These are phyloP conservation scores for Podila epigama DNA, from an alignment of 192 early-diverging fungal species.

Conservation along the genomic window DNA sequence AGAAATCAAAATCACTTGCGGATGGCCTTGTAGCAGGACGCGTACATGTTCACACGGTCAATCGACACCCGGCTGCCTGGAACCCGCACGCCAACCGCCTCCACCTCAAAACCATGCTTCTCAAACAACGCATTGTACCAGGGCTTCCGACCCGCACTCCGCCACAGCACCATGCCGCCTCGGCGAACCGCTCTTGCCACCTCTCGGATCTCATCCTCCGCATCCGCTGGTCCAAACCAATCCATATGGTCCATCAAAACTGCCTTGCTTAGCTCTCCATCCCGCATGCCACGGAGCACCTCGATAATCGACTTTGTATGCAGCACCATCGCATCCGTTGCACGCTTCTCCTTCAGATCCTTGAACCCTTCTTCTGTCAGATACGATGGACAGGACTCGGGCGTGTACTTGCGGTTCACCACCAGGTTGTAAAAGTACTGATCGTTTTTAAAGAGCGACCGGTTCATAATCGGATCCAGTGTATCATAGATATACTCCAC, in stretches of 20 bases:
- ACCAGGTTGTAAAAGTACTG: constrained; percentile 90
- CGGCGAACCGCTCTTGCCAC: constrained; percentile 64
- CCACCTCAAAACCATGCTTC: constrained; percentile 71
- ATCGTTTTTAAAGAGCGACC: constrained; percentile 67
- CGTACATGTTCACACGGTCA: constrained; percentile 90
- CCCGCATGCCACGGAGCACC: constrained; percentile 62
- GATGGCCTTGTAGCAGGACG: constrained; percentile 69
- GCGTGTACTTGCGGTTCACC: constrained; percentile 75
- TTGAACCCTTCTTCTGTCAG: constrained; percentile 75
- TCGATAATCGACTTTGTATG: constrained; percentile 86
- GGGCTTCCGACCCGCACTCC: constrained; percentile 78
- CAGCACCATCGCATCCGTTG: constrained; percentile 71
- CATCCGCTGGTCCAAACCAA: constrained; percentile 77
- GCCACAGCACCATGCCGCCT: constrained; percentile 82
- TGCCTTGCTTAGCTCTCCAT: constrained; percentile 75
- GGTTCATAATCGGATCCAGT: constrained; percentile 74
- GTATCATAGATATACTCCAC: constrained; percentile 84
- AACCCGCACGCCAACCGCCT: constrained; percentile 72
- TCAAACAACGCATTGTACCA: constrained; percentile 86
- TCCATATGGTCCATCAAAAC: constrained; percentile 92
- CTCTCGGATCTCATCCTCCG: constrained; percentile 72
- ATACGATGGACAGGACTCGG: constrained; percentile 75
- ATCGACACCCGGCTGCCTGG: constrained; percentile 67
- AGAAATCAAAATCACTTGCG: constrained; percentile 27
- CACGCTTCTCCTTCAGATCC: constrained; percentile 56